Evolutionary conservation across 2,329 filamentous ascomycete genomes (phyloP), one percentile per base, ranked within the genome.

Genomic region (Cylindrodendrum hubeiense): DNA sequence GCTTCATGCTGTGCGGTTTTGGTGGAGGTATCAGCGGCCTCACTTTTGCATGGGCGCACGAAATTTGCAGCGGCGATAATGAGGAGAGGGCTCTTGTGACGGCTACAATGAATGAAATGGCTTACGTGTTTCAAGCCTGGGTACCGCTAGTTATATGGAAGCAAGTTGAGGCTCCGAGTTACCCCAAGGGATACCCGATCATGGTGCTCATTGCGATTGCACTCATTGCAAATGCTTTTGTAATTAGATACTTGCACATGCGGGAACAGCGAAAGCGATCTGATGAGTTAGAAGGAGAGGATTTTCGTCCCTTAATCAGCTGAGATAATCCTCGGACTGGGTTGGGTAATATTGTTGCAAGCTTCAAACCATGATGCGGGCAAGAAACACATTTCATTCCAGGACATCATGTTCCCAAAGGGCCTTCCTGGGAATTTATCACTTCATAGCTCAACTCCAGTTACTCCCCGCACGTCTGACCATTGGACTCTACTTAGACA

Each of bases 61-160:
- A 86, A 73, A 84, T 86, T 28, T 86, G 83, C 67, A 79, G 77
- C 39, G 82, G 79, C 12, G 83, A 86, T 58, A 86, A 89, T 56
- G 90, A 93, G 71, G 90, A 93, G 78, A 81, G 90, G 10, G 90
- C 90, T 0, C 79, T 93, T 3, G 89, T 92, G 0, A 85, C 90
- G 0, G 90, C 83, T 0, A 79, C 83, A n/a, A 92, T 92, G 89
- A 93, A 93, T 62, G 86, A 90, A 73, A 86, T 93, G 79, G 90
- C 90, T 0, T 92, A 92, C 63, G 89, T 92, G 1, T 79, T 93
- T 49, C 89, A 92, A 72, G 89, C 90, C 0, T 93, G 91, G 91
- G 75, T 93, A 43, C 91, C 91, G 5, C 81, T 91, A 22, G 74
- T 91, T 9, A 84, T 91, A 2, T 92, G 89, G 90, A 87, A 89